Percentiles rank a stretch among this genome's conserved stretches.
Evolutionary conservation across 768 basidiomycete species (phyloP).

Genomic region (Cystobasidium onofrii): DNA sequence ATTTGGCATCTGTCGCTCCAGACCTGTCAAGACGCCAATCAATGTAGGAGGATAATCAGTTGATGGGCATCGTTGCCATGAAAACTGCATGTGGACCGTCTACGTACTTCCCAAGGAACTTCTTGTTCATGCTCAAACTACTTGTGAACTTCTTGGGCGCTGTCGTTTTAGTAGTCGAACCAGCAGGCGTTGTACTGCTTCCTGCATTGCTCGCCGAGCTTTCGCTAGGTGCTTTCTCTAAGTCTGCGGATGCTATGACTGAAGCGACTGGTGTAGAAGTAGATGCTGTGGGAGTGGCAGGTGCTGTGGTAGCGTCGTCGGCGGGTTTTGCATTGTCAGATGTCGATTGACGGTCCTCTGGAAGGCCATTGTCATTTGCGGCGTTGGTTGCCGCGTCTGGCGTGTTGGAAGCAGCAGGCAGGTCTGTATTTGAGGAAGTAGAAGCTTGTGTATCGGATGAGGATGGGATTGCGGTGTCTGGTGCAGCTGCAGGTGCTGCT

Average conservation of each 20-base stretch:
- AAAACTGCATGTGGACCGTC: not conserved
- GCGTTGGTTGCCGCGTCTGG: not conserved
- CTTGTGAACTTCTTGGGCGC: constrained; percentile 65
- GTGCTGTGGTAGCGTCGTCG: not conserved
- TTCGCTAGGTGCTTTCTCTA: not conserved
- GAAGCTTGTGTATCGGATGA: not conserved
- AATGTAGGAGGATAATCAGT: too few relatives aligned
- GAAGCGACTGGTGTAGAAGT: not conserved
- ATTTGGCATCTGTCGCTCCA: constrained; percentile 7
- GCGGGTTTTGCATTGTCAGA: not conserved
- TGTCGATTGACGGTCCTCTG: not conserved
- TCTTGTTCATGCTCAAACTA: constrained; percentile 88
- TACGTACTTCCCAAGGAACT: constrained; percentile 72
- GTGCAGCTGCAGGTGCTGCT: not conserved
- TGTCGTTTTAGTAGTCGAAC: constrained; percentile 42
- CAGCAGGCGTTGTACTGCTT: constrained; percentile 33
- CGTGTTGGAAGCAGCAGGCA: not conserved
- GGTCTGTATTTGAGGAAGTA: not conserved
- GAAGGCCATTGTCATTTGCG: not conserved
- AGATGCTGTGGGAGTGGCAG: not conserved
- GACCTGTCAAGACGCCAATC: constrained; percentile 5
- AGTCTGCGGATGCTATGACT: not conserved
- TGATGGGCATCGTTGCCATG: too few relatives aligned
- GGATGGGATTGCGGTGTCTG: not conserved
- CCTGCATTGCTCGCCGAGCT: not conserved